Conservation (phyloP, 1,284 basidiomycete genomes). For the Neonothopanus nambi region DNA sequence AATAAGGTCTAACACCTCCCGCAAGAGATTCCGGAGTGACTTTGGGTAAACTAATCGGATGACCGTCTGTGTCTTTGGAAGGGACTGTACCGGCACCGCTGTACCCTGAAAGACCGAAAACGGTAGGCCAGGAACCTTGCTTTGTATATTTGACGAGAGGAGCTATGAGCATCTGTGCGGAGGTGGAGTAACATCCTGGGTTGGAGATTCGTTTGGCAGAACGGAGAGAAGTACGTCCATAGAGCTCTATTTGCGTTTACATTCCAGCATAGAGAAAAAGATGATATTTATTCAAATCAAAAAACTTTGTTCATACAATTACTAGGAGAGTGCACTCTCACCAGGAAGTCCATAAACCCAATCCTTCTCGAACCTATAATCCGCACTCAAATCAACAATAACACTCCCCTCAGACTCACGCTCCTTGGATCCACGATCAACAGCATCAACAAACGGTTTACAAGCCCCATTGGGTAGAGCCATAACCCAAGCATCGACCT, state of each 20-base stretch:
- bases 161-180: slow-evolving; percentile 88
- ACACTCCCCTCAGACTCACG: slow-evolving; percentile 60
- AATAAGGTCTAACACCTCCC: slow-evolving; percentile 82
- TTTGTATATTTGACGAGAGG: slow-evolving; percentile 81
- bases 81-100: slow-evolving; percentile 92
- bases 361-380: slow-evolving; percentile 91
- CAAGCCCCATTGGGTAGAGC: slow-evolving; percentile 96
- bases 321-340: slow-evolving; percentile 59
- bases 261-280: slow-evolving; percentile 26
- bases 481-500: slow-evolving; percentile 97
- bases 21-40: slow-evolving; percentile 75
- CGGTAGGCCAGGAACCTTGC: slow-evolving; percentile 70
- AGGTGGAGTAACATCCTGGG: slow-evolving; percentile 97
- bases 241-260: slow-evolving; percentile 87
- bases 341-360: slow-evolving; percentile 99
- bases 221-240: slow-evolving; percentile 74
- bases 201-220: slow-evolving; percentile 88
- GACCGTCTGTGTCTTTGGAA: slow-evolving; percentile 62
- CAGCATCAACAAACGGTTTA: slow-evolving; percentile 96
- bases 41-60: slow-evolving; percentile 81
- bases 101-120: slow-evolving; percentile 94
- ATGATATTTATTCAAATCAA: slow-evolving; percentile 34
- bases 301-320: slow-evolving; percentile 26
- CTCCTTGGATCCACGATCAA: slow-evolving; percentile 74
- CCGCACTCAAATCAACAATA: slow-evolving; percentile 92